phyloP scores from a whole-genome alignment of 140 eudicot genomes.

The Stevia rebaudiana region DNA sequence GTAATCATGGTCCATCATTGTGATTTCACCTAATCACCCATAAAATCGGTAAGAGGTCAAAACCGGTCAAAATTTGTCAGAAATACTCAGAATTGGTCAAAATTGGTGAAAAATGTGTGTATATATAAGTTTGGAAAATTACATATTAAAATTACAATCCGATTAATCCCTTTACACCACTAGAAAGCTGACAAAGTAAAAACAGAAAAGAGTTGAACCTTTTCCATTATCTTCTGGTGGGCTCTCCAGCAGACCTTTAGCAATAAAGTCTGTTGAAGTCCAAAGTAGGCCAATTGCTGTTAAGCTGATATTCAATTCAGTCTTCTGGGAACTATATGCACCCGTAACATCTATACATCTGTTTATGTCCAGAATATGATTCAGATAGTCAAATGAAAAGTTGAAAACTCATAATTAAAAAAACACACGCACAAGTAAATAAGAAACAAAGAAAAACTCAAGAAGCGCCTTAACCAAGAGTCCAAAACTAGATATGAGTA shows the following conservation, averaged over 20 bases:
- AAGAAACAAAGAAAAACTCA: background rate
- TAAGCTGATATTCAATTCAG: constrained; percentile 91
- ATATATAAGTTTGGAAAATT: no score
- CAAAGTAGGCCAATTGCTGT: constrained; percentile 93
- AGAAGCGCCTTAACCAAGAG: background rate
- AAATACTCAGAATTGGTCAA: no score
- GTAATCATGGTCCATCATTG: no score
- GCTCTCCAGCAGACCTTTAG: constrained; percentile 49
- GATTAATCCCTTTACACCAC: no score
- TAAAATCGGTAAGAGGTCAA: no score
- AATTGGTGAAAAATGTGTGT: no score
- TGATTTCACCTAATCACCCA: no score
- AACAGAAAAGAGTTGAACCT: constrained; percentile 38
- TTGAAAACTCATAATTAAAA: background rate
- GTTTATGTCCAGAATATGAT: constrained; percentile 17
- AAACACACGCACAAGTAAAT: background rate
- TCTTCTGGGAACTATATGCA: constrained; percentile 89
- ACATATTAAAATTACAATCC: no score
- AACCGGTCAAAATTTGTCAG: no score
- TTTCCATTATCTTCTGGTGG: constrained; percentile 40
- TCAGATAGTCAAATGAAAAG: constrained; percentile 3
- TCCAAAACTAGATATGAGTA: background rate
- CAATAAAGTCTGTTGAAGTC: constrained; percentile 94
- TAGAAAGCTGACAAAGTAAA: constrained; percentile 2
- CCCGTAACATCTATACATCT: constrained; percentile 98